Conservation (phyloP, 106 monocot species). For the Allium cepa region DNA sequence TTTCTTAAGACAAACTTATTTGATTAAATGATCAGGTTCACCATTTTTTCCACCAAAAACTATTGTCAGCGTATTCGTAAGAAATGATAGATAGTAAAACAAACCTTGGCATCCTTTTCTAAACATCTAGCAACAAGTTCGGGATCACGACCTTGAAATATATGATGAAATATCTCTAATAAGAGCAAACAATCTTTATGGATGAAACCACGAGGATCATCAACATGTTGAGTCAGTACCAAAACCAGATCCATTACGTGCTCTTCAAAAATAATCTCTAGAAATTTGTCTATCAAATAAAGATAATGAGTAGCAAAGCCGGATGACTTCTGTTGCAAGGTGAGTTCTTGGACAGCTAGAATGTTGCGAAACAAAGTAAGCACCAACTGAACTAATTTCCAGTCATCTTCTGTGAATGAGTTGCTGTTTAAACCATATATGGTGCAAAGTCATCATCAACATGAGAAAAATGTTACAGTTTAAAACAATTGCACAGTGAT, state of each 20-base stretch:
- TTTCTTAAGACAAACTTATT: too few species aligned
- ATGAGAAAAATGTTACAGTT: too few species aligned
- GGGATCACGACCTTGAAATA: conserved; percentile 68
- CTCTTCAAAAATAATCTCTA: conserved; percentile 88
- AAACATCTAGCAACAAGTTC: conserved; percentile 51
- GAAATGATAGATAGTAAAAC: too few species aligned
- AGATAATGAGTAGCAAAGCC: conserved; percentile 68
- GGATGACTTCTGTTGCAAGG: conserved; percentile 68
- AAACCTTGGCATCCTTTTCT: conserved; percentile 37
- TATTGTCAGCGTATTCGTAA: too few species aligned
- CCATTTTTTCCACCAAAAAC: too few species aligned
- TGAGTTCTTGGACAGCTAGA: conserved; percentile 65
- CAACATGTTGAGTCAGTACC: conserved; percentile 65
- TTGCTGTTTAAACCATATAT: conserved; percentile 24
- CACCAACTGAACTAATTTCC: conserved; percentile 92
- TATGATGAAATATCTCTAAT: conserved; percentile 69
- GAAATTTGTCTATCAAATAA: conserved; percentile 49
- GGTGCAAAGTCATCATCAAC: too few species aligned
- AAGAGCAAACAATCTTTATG: conserved; percentile 72
- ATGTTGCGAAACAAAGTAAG: conserved; percentile 92
- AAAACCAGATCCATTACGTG: conserved; percentile 84
- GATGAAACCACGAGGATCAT: conserved; percentile 57
- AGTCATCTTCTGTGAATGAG: conserved; percentile 86
- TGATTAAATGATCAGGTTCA: too few species aligned
- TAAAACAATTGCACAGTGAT: too few species aligned